phyloP scores from a whole-genome alignment of 2,329 filamentous ascomycete species.

The Annulohypoxylon truncatum region DNA sequence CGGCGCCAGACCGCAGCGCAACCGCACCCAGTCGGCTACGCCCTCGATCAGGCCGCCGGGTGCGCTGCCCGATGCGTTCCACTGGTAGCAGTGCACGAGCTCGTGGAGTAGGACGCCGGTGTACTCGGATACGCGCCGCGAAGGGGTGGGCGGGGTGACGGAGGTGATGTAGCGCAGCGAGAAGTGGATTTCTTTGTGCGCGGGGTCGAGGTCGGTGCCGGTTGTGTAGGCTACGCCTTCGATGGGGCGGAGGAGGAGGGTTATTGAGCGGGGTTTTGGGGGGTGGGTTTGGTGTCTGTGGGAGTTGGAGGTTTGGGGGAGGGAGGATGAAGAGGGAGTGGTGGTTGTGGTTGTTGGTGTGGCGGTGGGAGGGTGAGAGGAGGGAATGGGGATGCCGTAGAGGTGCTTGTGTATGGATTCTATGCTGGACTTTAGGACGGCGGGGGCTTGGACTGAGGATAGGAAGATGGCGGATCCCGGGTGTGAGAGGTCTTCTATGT shows the following conservation, averaged over 20 bases:
- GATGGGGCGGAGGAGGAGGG: conserved; percentile 82
- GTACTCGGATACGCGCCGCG: conserved; percentile 70
- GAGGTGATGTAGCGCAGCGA: conserved; percentile 77
- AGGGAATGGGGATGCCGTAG: conserved; percentile 60
- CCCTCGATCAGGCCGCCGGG: conserved; percentile 89
- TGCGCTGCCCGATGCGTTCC: conserved; percentile 70
- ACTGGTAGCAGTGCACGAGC: conserved; percentile 94
- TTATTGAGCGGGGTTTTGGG: conserved; percentile 84
- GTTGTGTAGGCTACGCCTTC: conserved; percentile 90
- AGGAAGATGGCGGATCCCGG: conserved; percentile 76
- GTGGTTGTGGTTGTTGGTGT: conserved; percentile 52
- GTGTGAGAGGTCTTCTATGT: conserved; percentile 68
- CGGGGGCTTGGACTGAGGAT: conserved; percentile 69
- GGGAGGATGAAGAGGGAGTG: conserved; percentile 44
- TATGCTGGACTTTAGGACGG: conserved; percentile 72
- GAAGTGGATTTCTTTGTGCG: conserved; percentile 95
- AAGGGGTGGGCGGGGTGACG: conserved; percentile 54
- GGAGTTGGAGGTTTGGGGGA: no score
- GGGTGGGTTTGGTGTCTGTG: no score
- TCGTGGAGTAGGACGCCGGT: conserved; percentile 89
- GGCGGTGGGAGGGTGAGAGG: conserved; percentile 27
- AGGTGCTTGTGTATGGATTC: conserved; percentile 76
- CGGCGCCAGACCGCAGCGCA: conserved; percentile 77
- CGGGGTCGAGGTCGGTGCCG: conserved; percentile 78
- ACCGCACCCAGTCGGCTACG: conserved; percentile 90